Evolutionary conservation across 2,329 filamentous ascomycete species (phyloP), one percentile per base, ranked within the genome.

Genomic region (Aspergillus sp.): DNA sequence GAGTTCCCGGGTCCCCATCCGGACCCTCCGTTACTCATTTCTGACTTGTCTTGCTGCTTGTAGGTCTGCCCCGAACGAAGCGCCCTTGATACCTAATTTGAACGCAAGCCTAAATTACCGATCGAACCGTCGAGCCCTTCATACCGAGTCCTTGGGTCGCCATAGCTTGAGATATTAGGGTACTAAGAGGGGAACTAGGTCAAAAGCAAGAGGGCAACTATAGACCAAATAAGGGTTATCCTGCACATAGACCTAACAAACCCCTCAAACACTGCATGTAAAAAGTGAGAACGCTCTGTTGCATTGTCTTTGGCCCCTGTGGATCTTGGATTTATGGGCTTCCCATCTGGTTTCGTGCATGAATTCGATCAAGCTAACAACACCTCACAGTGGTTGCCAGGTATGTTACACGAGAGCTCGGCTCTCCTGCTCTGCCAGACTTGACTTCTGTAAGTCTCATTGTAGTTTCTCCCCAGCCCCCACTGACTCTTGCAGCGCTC

Each of bases 331-430:
- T 30, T 25, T 23, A 52, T 52, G 34, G 11, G 22, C 49, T 52
- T 34, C 49, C 11, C 11, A 52, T 19, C 19, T n/a, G 8, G n/a
- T 34, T 30, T 45, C 23, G 19, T 8, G 45, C 7, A 41, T 19
- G 15, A 23, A 41, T 41, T 13, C 15, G 34, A 13, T 15, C 34
- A 41, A 41, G 41, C 65, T 57, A 59, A 59, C 60, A 61, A 43
- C 23, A 30, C n/a, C 4, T 19, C 19, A 23, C 47, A 69, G 66
- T 69, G 68, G 62, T 63, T 57, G 62, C 58, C 54, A 69, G 63
- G 57, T 66, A 66, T 59, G 52, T 64, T 57, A 59, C 66, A 50
- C 64, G 60, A 23, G 64, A 65, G 38, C 54, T 63, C 46, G 64
- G 59, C 17, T 67, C 66, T n/a, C 60, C 66, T 48, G 48, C 64